Percentiles rank a stretch among this genome's conserved stretches.
Conservation (phyloP, 306 rosid genomes). For the Purshia tridentata region DNA sequence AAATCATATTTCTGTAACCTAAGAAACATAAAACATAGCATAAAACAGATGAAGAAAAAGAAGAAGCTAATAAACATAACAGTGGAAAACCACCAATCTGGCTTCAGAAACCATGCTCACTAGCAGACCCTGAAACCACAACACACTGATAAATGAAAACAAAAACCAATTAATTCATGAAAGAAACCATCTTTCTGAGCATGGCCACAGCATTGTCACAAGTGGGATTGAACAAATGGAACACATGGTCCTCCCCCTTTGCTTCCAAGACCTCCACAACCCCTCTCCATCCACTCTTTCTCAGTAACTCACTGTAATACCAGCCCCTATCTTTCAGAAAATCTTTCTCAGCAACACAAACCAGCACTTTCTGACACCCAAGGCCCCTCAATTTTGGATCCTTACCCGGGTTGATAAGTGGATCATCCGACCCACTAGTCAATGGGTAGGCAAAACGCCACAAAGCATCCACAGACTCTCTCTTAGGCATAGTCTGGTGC, state of each 20-base stretch:
- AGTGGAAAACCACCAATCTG: background rate
- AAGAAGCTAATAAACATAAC: background rate
- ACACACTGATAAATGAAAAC: background rate
- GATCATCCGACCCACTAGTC: conserved; percentile 32
- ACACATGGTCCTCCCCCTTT: conserved; percentile 39
- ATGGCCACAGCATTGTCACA: background rate
- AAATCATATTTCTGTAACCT: no score
- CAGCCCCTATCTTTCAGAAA: conserved; percentile 28
- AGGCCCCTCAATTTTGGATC: conserved; percentile 40
- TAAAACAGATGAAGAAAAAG: no score
- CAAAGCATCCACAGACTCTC: background rate
- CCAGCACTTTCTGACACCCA: conserved; percentile 32
- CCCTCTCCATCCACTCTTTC: conserved; percentile 46
- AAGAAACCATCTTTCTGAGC: background rate
- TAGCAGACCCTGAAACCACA: no score
- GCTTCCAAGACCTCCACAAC: conserved; percentile 12
- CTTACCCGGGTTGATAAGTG: conserved; percentile 24
- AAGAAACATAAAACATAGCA: no score
- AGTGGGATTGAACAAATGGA: conserved; percentile 26
- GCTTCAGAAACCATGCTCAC: no score
- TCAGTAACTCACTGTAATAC: conserved; percentile 36
- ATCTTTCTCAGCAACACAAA: conserved; percentile 44
- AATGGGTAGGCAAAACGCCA: conserved; percentile 9
- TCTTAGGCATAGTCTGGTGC: background rate
- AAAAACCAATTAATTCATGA: conserved; percentile 1